A percentile compares a stretch with the other conserved stretches of the same genome.
Evolutionary conservation across 495 filamentous ascomycete species (phyloP).

Genomic region (Tetracladium setigerum): DNA sequence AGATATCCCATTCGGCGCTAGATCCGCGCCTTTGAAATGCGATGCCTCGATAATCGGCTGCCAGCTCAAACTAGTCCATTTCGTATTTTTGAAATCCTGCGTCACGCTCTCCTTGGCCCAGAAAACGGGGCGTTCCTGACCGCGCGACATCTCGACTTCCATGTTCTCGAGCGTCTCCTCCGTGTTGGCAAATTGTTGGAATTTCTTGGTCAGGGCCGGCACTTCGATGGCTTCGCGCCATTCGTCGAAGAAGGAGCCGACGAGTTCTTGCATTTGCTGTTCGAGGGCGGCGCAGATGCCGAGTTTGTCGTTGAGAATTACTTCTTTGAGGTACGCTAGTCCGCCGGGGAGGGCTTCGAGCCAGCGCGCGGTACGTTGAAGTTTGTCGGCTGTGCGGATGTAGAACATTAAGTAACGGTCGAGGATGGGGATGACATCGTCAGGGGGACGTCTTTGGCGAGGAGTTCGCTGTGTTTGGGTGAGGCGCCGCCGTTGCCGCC

Average conservation of each 20-base stretch:
- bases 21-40: slow-evolving; percentile 61
- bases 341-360: slow-evolving; percentile 83
- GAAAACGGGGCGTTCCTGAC: slow-evolving; percentile 69
- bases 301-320: slow-evolving; percentile 82
- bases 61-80: slow-evolving; percentile 74
- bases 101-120: slow-evolving; percentile 67
- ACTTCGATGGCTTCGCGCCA: slow-evolving; percentile 81
- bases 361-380: slow-evolving; percentile 92
- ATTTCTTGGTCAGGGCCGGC: slow-evolving; percentile 60
- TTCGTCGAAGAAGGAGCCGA: slow-evolving; percentile 88
- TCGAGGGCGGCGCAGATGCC: slow-evolving; percentile 85
- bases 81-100: slow-evolving; percentile 66
- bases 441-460: slow-evolving; percentile 87
- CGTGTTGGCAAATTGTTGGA: slow-evolving; percentile 88
- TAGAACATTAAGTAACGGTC: slow-evolving; percentile 96
- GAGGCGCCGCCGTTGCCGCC: slow-evolving; percentile 90
- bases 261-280: slow-evolving; percentile 81
- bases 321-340: slow-evolving; percentile 74
- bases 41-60: slow-evolving; percentile 72
- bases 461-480: slow-evolving; percentile 76
- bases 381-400: slow-evolving; percentile 91
- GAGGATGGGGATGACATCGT: slow-evolving; percentile 77
- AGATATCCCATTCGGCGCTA: slow-evolving; percentile 56
- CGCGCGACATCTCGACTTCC: slow-evolving; percentile 67
- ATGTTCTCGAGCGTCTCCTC: slow-evolving; percentile 59